Evolutionary conservation across 2,329 filamentous ascomycete species (phyloP), one percentile per base, ranked within the genome.

Genomic region (Colletotrichum cordylinicola): DNA sequence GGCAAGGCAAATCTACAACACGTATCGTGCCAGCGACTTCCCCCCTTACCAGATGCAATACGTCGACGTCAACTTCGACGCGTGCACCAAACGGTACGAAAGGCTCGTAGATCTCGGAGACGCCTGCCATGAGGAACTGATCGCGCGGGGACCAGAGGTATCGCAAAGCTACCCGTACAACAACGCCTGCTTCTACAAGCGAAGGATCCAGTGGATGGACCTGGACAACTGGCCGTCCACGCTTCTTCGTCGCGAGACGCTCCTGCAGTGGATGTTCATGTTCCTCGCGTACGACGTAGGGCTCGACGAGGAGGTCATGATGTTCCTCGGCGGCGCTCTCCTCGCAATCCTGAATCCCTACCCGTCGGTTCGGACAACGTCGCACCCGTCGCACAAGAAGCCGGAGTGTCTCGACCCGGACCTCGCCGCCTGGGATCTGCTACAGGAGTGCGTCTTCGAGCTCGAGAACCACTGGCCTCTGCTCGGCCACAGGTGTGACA

Each of bases 301-400:
- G 15, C 74, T 76, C 3, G 58, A 74, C 58, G 74, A 74, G 16
- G 21, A 65, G 33, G 56, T 76, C 9, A 76, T 76, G 70, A 60
- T 66, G 31, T 74, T 33, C 6, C 15, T 76, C 27, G 74, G 33
- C n/a, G 48, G 56, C 6, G 43, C n/a, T 7, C 58, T 76, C 35
- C 70, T 76, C 27, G 70, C 64, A 33, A 48, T 76, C n/a, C 74
- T 76, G 43, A 76, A 76, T 24, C 74, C 70, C 33, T 76, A 71
- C 35, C 74, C 70, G n/a, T 65, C 48, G 18, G 16, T 29, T 12
- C 31, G 43, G 2, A 4, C 9, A 12, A 4, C 2, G 5, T 8
- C 35, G 15, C 74, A 69, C 16, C 58, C 74, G 10, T 76, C 74
- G 3, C 70, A 76, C 5, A 56, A 65, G 35, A 4, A 12, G 10